Evolutionary conservation across 768 basidiomycete species (phyloP).

Genomic region (Auricularia sp.): DNA sequence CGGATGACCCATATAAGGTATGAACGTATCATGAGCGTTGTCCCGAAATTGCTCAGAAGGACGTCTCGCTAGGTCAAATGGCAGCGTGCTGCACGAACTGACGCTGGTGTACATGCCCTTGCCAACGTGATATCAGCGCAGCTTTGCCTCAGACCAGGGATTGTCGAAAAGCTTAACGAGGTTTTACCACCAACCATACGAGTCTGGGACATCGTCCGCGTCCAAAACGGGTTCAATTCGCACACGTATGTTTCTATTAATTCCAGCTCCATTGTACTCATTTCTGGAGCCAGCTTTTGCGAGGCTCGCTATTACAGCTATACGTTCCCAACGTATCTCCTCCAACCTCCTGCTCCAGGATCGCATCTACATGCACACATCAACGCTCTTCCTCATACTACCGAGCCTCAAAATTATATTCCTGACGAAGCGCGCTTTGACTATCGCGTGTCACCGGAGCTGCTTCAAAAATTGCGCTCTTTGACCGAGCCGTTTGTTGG

Average conservation of each 20-base stretch:
- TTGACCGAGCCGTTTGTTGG: constrained; percentile 62
- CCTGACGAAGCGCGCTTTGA: neutral
- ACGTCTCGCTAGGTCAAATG: constrained; percentile 54
- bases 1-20: constrained; percentile 82
- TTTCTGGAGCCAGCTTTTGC: constrained; percentile 49
- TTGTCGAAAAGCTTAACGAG: constrained; percentile 67
- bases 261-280: neutral
- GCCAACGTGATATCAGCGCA: constrained; percentile 89
- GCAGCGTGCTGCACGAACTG: constrained; percentile 88
- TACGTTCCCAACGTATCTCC: constrained; percentile 86
- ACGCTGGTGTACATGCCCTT: constrained; percentile 95
- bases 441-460: constrained; percentile 17
- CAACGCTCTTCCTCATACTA: neutral
- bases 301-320: constrained; percentile 97
- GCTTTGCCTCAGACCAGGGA: constrained; percentile 64
- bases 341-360: constrained; percentile 57
- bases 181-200: constrained; percentile 86
- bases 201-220: constrained; percentile 65
- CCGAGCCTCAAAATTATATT: neutral
- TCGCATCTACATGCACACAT: neutral
- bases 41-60: neutral
- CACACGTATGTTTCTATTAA: constrained; percentile 38
- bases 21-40: neutral
- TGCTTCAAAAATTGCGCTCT: constrained; percentile 45
- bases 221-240: constrained; percentile 76